Base-by-base conservation (phyloP, 768 basidiomycete genomes). In the Phylloporus arenicola region DNA sequence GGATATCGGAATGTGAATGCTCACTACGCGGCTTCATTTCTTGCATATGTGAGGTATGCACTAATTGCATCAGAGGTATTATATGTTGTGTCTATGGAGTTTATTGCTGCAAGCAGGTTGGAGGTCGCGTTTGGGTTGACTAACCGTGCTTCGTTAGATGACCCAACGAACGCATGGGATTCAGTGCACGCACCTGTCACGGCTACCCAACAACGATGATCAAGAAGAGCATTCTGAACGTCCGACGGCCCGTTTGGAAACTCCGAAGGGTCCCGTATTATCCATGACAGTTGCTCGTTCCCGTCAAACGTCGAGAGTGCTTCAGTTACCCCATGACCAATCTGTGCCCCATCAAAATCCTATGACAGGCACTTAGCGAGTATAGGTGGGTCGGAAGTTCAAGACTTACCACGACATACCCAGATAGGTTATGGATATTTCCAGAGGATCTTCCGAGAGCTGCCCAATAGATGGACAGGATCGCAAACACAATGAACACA, bases 391-490 rank as follows among this genome's bases (percentile, higher is more conserved):
- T 17, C 13, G 20, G 24, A 11, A 13, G 29, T n/a, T 35, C 25
- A 43, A 38, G 20, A 70, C 79, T 45, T 50, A 83, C 82, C 22
- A 84, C 76, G 0, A 84, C 71, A 72, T 75, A 82, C 2, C 78
- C 81, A n/a, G 71, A 59, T 22, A 85, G 57, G 20, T 75, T 74
- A 34, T 63, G 63, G 5, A 71, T 30, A 9, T 70, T 61, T 29
- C 51, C 38, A 6, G 64, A 72, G 10, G 71, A 71, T 47, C 71
- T 72, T 67, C 79, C 80, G 4, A 80, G 62, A 12, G 78, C 75
- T 10, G 79, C 81, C 81, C 81, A 84, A 61, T 77, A 83, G 41
- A 84, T 81, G 3, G 80, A 64, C 50, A 84, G 64, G 19, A 82
- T 67, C 0, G 63, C 65, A 52, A 80, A 74, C 38, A 84, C 75